Percentiles rank a stretch among this genome's conserved stretches.
phyloP scores from a whole-genome alignment of 2,329 filamentous ascomycete genomes.

The Malbranchea zuffiana region DNA sequence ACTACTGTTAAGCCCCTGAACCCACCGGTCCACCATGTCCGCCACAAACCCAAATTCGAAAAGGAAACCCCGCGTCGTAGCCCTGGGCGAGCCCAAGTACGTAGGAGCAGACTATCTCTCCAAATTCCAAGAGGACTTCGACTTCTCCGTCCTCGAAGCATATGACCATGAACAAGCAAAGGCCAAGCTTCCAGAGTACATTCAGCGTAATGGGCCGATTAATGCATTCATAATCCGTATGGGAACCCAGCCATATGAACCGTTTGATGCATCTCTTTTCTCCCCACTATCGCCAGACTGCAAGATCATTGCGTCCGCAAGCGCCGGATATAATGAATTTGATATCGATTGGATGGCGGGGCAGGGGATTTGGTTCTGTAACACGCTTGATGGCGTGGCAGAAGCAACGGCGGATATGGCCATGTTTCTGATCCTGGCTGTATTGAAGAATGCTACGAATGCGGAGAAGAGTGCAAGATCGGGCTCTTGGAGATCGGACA shows the following conservation, averaged over 20 bases:
- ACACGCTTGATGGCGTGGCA: conserved; percentile 43
- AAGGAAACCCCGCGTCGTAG: conserved; percentile 34
- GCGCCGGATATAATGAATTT: conserved; percentile 41
- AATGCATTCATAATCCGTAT: conserved; percentile 43
- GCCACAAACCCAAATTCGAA: too few species aligned
- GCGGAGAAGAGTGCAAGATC: conserved; percentile 30
- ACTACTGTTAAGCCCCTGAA: background rate
- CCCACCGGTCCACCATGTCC: background rate
- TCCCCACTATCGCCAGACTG: conserved; percentile 32
- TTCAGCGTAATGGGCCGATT: conserved; percentile 29
- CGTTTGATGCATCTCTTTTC: conserved; percentile 40
- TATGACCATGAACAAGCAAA: conserved; percentile 29
- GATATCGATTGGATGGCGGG: conserved; percentile 35
- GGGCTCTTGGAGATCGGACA: conserved; percentile 30
- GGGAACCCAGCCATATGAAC: conserved; percentile 40
- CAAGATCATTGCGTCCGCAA: conserved; percentile 39
- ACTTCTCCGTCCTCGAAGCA: conserved; percentile 32
- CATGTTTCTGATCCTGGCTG: conserved; percentile 38
- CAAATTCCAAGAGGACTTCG: conserved; percentile 30
- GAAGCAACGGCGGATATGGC: conserved; percentile 45
- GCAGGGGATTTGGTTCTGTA: conserved; percentile 44
- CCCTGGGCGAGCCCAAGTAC: conserved; percentile 33
- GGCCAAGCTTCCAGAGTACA: conserved; percentile 27
- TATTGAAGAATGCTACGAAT: conserved; percentile 37
- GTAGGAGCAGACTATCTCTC: conserved; percentile 32